Conservation (phyloP, 179 eudicot genomes). For the Drosera spatulata region DNA sequence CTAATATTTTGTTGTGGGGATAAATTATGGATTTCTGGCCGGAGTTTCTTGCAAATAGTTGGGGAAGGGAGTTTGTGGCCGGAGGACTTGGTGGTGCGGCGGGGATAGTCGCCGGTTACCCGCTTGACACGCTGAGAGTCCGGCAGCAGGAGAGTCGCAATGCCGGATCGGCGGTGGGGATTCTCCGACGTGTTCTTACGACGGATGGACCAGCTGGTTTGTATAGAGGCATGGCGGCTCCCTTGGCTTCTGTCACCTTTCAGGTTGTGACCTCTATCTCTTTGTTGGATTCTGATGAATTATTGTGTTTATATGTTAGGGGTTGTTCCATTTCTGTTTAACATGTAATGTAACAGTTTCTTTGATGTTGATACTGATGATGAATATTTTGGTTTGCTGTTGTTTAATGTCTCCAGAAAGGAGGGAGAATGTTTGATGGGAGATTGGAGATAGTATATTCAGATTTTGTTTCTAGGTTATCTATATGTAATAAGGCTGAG, state of each 20-base stretch:
- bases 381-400: too few relatives aligned
- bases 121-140: constrained; percentile 69
- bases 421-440: too few relatives aligned
- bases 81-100: constrained; percentile 86
- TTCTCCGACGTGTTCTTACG: constrained; percentile 38
- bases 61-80: constrained; percentile 91
- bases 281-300: background rate
- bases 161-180: constrained; percentile 40
- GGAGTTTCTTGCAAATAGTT: constrained; percentile 69
- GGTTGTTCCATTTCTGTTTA: background rate
- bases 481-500: too few relatives aligned
- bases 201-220: constrained; percentile 55
- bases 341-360: background rate
- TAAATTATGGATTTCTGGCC: constrained; percentile 87
- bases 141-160: constrained; percentile 43
- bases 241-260: constrained; percentile 75
- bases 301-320: background rate
- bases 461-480: too few relatives aligned
- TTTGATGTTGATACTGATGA: too few relatives aligned
- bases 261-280: constrained; percentile 32
- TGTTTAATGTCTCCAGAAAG: too few relatives aligned
- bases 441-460: too few relatives aligned
- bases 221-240: constrained; percentile 84
- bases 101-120: constrained; percentile 77
- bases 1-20: too few relatives aligned